A percentile compares a stretch with the other conserved stretches of the same genome.
phyloP scores from a whole-genome alignment of 331 rosid species.

The Malus hybrid region DNA sequence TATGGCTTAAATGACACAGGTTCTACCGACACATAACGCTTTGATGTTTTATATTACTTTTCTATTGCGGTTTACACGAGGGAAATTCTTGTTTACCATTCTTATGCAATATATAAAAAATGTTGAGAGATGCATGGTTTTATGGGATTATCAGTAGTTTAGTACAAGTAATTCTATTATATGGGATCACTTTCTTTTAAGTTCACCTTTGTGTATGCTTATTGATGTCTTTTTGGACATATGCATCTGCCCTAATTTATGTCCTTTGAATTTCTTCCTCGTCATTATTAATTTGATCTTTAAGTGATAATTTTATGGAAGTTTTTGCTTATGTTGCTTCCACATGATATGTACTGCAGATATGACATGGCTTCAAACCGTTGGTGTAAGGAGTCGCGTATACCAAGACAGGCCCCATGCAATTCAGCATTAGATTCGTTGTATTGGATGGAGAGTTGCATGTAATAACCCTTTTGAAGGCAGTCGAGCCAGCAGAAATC shows the following conservation, averaged over 20 bases:
- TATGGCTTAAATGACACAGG: neutral
- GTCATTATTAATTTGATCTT: neutral
- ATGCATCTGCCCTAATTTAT: neutral
- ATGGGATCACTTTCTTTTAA: neutral
- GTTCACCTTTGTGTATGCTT: neutral
- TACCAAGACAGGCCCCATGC: conserved; percentile 48
- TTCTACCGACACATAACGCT: neutral
- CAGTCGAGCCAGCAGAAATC: conserved; percentile 20
- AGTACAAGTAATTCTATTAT: neutral
- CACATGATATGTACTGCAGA: conserved; percentile 29
- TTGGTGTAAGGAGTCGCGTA: conserved; percentile 55
- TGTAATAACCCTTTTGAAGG: conserved; percentile 40
- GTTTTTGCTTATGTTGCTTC: neutral
- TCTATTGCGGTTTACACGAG: neutral
- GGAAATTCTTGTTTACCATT: neutral
- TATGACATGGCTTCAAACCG: conserved; percentile 56
- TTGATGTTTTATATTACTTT: neutral
- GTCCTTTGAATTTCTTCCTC: neutral
- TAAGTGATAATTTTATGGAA: neutral
- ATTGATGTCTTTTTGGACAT: neutral
- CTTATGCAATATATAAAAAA: neutral
- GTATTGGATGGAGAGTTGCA: conserved; percentile 53
- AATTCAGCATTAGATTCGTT: conserved; percentile 45
- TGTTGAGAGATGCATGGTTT: neutral
- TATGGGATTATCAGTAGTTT: neutral